Evolutionary conservation across 768 basidiomycete genomes (phyloP), one percentile per base, ranked within the genome.

Genomic region (Kwoniella sp.): DNA sequence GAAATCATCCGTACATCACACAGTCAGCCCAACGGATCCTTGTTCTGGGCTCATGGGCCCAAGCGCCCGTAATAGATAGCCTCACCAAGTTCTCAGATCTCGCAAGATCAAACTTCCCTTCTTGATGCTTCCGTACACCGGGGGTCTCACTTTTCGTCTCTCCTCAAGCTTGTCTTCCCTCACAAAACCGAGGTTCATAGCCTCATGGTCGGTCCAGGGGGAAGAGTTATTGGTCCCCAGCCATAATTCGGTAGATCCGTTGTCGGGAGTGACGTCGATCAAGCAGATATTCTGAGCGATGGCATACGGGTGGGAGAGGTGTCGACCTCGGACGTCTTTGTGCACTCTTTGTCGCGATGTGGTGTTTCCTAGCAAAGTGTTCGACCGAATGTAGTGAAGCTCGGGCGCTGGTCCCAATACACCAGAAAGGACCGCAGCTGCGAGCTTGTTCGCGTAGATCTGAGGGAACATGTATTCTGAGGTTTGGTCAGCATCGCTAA

Each of bases 161-260:
- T 58, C 66, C 5, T 63, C 66, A 9, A 67, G 34, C 8, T 50
- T 48, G 22, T 57, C 47, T 13, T 57, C 37, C 11, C 26, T 13
- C 15, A 66, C 52, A 9, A 52, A 66, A 0, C 63, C 57, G 15
- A 65, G 37, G 23, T 58, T 31, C 37, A 38, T 26, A n/a, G 48
- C 45, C 31, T 65, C 29, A 31, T 62, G 61, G 30, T 62, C 61
- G 4, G 51, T 55, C 63, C 63, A 65, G 12, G 63, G 61, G 15
- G 64, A 59, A 4, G 55, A 34, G 20, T 53, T 58, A 38, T 62
- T 50, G 23, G 66, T 63, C 0, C 66, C 66, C 15, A 67, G 41
- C 66, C 66, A 67, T 41, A 63, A 15, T 26, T 67, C 66, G 4
- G 66, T 67, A 15, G 66, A 57, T 12, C 66, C 66, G 45, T 67